Conservation (phyloP, 257 asterid species). For the Solanum medicagineum region DNA sequence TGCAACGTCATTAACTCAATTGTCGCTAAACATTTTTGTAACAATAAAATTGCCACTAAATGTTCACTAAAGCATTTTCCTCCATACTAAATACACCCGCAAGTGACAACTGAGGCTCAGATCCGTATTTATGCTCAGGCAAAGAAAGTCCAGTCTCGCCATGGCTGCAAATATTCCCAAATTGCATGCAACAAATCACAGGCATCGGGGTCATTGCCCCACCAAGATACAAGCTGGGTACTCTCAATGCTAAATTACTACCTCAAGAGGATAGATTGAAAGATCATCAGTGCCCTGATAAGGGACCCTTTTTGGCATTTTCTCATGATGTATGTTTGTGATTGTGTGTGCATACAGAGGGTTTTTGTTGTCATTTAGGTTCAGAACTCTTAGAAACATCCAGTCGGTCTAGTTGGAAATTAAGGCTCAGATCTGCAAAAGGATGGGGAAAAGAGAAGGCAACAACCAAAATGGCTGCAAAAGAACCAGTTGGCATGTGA, state of each 20-base stretch:
- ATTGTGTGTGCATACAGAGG: background rate
- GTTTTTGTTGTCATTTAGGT: background rate
- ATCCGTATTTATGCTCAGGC: background rate
- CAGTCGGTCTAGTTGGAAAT: background rate
- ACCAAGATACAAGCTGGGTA: background rate
- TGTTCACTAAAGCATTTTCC: background rate
- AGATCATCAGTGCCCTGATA: background rate
- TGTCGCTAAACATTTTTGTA: background rate
- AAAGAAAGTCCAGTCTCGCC: background rate
- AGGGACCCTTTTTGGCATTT: background rate
- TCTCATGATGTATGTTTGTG: background rate
- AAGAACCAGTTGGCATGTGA: background rate
- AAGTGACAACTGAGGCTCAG: background rate
- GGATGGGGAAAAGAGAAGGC: background rate
- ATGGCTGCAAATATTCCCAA: background rate
- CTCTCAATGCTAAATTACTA: background rate
- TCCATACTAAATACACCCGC: background rate
- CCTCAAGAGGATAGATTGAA: background rate
- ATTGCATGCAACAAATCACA: background rate
- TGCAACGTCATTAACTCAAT: background rate
- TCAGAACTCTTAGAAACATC: background rate
- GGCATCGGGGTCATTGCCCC: background rate
- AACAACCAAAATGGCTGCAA: background rate
- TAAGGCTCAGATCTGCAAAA: constrained; percentile 4
- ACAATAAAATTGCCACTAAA: background rate